Percentiles rank a stretch among this genome's conserved stretches.
Evolutionary conservation across 306 rosid genomes (phyloP).

Genomic region (Pyrus pyrifolia): DNA sequence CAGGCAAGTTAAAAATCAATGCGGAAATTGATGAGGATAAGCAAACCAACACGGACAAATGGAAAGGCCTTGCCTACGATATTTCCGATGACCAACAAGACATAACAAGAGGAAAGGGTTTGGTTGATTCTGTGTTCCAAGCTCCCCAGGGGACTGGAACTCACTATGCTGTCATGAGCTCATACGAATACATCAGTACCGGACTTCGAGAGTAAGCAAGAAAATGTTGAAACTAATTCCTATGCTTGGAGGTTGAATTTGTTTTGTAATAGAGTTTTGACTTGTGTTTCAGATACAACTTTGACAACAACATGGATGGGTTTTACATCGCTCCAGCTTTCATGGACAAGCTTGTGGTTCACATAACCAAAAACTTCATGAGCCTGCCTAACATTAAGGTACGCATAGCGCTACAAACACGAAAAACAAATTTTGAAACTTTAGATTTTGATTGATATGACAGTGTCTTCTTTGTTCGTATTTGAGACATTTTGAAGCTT

Average conservation of each 20-base stretch:
- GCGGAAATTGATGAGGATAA: slow-evolving; percentile 19
- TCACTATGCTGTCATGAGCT: slow-evolving; percentile 35
- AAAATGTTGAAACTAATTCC: background rate
- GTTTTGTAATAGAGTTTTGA: background rate
- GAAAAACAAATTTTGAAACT: background rate
- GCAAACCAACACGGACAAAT: slow-evolving; percentile 24
- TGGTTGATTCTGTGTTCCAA: slow-evolving; percentile 36
- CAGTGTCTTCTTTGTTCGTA: background rate
- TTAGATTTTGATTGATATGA: background rate
- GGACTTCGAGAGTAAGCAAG: slow-evolving; percentile 29
- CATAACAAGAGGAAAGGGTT: slow-evolving; percentile 41
- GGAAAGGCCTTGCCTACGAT: slow-evolving; percentile 34
- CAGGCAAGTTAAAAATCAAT: slow-evolving; percentile 9
- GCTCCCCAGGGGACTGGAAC: slow-evolving; percentile 31
- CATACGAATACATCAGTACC: slow-evolving; percentile 32
- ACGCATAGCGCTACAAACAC: background rate
- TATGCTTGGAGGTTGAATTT: background rate
- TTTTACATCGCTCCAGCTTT: slow-evolving; percentile 47
- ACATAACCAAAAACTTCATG: slow-evolving; percentile 43
- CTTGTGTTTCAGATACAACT: slow-evolving; percentile 26
- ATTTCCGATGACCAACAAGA: slow-evolving; percentile 36
- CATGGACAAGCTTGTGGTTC: slow-evolving; percentile 54
- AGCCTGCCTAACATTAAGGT: slow-evolving; percentile 42
- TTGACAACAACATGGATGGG: slow-evolving; percentile 37
- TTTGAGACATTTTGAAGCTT: background rate